Evolutionary conservation across 2,329 filamentous ascomycete genomes (phyloP).

Genomic region (Dothidotthia symphoricarpi): DNA sequence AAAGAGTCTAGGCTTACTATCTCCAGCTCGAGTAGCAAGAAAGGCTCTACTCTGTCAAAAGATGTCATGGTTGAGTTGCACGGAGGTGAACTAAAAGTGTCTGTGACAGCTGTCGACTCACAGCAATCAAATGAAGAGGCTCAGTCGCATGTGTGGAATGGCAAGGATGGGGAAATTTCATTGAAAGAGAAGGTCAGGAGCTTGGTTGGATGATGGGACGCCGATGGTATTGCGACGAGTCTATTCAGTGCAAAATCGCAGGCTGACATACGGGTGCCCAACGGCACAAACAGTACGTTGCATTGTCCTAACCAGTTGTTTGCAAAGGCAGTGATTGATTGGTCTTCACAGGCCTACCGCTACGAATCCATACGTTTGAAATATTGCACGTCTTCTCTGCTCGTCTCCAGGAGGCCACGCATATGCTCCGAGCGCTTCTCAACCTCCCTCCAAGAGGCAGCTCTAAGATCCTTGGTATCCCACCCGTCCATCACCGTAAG

Average conservation of each 20-base stretch:
- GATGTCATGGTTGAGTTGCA: conserved; percentile 24
- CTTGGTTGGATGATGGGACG: conserved; percentile 22
- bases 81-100: conserved; percentile 18
- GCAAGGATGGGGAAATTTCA: conserved; percentile 7
- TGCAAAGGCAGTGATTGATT: too few species aligned
- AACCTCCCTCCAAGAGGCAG: too few species aligned
- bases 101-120: conserved; percentile 4
- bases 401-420: too few species aligned
- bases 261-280: too few species aligned
- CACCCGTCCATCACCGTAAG: conserved; percentile 2
- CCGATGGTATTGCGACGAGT: too few species aligned
- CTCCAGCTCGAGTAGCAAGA: conserved; percentile 16
- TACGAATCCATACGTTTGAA: too few species aligned
- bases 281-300: too few species aligned
- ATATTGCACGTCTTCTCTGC: too few species aligned
- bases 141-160: conserved; percentile 27
- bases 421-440: too few species aligned
- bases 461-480: background rate
- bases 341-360: background rate
- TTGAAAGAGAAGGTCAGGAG: conserved; percentile 27
- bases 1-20: conserved; percentile 28
- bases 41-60: conserved; percentile 13
- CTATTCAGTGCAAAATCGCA: too few species aligned
- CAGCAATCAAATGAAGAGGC: conserved; percentile 8
- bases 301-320: too few species aligned